Conservation (phyloP, 208 protist species). For the Naegleria gruberi region DNA sequence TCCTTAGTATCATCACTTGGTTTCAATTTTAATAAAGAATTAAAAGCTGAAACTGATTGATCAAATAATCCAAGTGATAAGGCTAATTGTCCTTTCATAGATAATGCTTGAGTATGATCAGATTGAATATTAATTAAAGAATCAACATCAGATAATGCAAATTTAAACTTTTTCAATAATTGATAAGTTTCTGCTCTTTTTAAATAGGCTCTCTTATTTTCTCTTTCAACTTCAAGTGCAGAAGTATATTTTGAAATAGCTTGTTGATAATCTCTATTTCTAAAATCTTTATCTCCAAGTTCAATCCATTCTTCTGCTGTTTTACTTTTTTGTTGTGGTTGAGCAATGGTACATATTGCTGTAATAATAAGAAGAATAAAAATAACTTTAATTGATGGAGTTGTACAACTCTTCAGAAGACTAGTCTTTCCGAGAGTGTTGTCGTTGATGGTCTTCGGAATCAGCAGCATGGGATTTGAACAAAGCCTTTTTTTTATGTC, state of each 20-base stretch:
- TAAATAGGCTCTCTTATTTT: not conserved
- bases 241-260: not conserved
- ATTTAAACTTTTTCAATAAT: not conserved
- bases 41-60: not conserved
- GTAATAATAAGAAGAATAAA: too few relatives aligned
- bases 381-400: too few relatives aligned
- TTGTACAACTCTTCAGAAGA: too few relatives aligned
- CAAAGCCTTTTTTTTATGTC: too few relatives aligned
- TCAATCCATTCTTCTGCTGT: too few relatives aligned
- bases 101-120: not conserved
- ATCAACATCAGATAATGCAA: not conserved
- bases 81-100: not conserved
- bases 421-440: too few relatives aligned
- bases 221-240: not conserved
- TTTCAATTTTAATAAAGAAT: not conserved
- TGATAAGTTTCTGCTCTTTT: not conserved
- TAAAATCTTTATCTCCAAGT: too few relatives aligned
- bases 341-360: too few relatives aligned
- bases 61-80: constrained; percentile 1
- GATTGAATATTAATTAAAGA: not conserved
- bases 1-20: not conserved
- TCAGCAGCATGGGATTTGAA: too few relatives aligned
- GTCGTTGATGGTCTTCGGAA: too few relatives aligned
- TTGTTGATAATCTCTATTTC: too few relatives aligned
- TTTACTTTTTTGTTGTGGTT: too few relatives aligned